phyloP scores from a whole-genome alignment of 2,329 filamentous ascomycete genomes.

The Ceratocystis eucalypticola region DNA sequence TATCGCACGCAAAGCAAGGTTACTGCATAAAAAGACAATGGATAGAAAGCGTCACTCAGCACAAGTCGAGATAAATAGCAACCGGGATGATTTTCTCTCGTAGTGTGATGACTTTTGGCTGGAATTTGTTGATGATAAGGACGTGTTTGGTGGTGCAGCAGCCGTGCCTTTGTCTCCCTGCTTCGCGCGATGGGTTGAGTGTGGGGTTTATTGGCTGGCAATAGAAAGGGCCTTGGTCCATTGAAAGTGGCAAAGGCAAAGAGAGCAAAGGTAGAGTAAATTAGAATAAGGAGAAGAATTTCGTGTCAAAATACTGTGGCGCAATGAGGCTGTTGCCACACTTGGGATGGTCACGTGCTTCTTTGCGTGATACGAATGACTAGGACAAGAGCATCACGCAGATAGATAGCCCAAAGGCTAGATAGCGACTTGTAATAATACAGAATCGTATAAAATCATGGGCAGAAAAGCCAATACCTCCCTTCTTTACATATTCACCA shows the following conservation, averaged over 20 bases:
- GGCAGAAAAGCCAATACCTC: no score
- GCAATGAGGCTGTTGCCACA: not conserved
- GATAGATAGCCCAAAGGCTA: no score
- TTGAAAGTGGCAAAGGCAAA: not conserved
- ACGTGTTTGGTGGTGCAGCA: slow-evolving; percentile 12
- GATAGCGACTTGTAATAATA: no score
- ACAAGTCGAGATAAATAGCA: not conserved
- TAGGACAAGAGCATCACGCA: not conserved
- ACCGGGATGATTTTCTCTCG: not conserved
- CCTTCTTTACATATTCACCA: not conserved
- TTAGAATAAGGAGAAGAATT: not conserved
- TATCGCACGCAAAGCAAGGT: not conserved
- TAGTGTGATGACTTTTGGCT: not conserved
- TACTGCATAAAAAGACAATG: not conserved
- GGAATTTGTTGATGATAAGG: not conserved
- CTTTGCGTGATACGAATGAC: not conserved
- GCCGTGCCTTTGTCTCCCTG: slow-evolving; percentile 6
- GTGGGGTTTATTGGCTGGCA: slow-evolving; percentile 10
- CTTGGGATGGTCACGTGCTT: not conserved
- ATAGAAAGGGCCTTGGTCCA: not conserved
- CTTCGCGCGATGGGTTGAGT: slow-evolving; percentile 9
- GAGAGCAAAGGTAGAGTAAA: not conserved
- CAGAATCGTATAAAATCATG: no score
- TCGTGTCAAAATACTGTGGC: not conserved
- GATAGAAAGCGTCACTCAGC: not conserved